Evolutionary conservation across 164 flowering plant species (phyloP), one percentile per base, ranked within the genome.

Genomic region (Sextonia rubra): DNA sequence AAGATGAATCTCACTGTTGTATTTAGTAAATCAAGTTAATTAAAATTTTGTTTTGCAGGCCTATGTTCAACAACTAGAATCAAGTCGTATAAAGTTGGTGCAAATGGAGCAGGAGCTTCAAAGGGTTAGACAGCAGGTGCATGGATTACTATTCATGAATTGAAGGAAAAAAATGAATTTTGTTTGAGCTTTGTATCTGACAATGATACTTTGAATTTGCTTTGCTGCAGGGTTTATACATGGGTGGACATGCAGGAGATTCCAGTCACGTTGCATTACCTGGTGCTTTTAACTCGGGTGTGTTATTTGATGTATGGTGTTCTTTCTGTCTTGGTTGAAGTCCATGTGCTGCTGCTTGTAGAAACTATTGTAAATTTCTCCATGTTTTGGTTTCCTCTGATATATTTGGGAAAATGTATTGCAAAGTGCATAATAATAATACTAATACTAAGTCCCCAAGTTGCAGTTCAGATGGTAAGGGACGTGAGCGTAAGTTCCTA

Each of bases 31-130:
- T 47, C 55, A 24, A 30, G 15, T 11, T 37, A 9, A 61, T 30
- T 24, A 60, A 3, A 18, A 4, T 52, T 69, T 71, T 73, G 20
- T 22, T 64, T 48, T 66, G 65, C 55, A 95, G 99, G 99, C 94
- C 9, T 93, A 95, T 86, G 94, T 95, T 73, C 96, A 93, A 78
- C 94, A 93, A 71, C 75, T 95, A 72, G 99, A 95, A 83, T 74
- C 85, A 75, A 90, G 99, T 75, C 90, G 97, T 68, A 67, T 87
- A 78, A 95, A 87, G 80, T 82, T 95, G 69, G 71, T 88, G 17
- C 96, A 93, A 79, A 60, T 95, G 74, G 99, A 95, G 79, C 97
- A 93, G 80, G 98, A 95, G 80, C 89, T 93, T 76, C 86, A 88
- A 4, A 86, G 90, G 70, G 82, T 86, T 56, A 86, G 95, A 77